Evolutionary conservation across 305 asterid genomes (phyloP).

Genomic region (Fraxinus greggii): DNA sequence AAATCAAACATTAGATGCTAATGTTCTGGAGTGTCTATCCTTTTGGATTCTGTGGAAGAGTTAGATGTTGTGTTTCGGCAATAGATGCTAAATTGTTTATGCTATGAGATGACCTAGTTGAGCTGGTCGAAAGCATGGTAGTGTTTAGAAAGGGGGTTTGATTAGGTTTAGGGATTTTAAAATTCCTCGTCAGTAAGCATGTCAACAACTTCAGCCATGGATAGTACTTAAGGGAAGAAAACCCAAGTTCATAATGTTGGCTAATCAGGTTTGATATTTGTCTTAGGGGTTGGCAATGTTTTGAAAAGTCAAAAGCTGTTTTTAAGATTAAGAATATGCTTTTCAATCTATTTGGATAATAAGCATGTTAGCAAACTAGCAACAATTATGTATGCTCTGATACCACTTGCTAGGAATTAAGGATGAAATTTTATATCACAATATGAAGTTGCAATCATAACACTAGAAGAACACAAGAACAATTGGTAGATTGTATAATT

Average conservation of each 20-base stretch:
- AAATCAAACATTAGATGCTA: too few relatives aligned
- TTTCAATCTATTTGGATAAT: background rate
- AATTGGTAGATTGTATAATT: too few relatives aligned
- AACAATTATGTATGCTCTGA: too few relatives aligned
- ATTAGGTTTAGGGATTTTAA: constrained; percentile 44
- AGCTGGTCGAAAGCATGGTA: constrained; percentile 25
- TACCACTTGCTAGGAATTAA: too few relatives aligned
- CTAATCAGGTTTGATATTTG: constrained; percentile 27
- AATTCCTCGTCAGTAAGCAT: constrained; percentile 48
- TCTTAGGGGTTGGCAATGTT: background rate
- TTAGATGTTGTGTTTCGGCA: constrained; percentile 26
- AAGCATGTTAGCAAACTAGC: background rate
- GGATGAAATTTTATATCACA: too few relatives aligned
- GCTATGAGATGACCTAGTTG: constrained; percentile 39
- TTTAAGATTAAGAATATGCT: background rate
- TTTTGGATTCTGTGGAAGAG: constrained; percentile 35
- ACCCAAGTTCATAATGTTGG: constrained; percentile 39
- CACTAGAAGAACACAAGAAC: too few relatives aligned
- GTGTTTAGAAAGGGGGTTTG: constrained; percentile 56
- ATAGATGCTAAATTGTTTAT: constrained; percentile 35
- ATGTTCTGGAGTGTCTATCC: constrained; percentile 35
- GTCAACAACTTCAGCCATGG: constrained; percentile 49
- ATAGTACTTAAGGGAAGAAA: constrained; percentile 57
- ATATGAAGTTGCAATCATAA: too few relatives aligned
- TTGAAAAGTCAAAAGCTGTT: too few relatives aligned